Percentiles rank a stretch among this genome's conserved stretches.
Conservation (phyloP, 805 yeast genomes). For the Suhomyces tanzawaensis region DNA sequence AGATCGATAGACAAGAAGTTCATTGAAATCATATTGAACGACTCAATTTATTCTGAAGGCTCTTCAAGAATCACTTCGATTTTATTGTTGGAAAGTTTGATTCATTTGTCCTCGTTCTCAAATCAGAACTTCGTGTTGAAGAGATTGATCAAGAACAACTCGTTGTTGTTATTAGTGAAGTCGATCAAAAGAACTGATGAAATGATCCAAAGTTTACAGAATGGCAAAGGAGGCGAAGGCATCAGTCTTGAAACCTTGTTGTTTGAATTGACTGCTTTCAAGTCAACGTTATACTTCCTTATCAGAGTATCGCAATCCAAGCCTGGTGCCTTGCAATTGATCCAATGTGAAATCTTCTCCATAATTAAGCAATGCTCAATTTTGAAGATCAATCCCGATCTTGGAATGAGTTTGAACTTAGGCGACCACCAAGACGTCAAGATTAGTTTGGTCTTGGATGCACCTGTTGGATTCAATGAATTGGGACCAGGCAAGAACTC, state of each 20-base stretch:
- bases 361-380: constrained; percentile 56
- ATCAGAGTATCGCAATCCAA: constrained; percentile 74
- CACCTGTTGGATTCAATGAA: constrained; percentile 40
- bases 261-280: constrained; percentile 76
- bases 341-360: constrained; percentile 72
- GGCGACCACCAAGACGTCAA: constrained; percentile 33
- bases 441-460: constrained; percentile 51
- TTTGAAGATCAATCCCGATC: constrained; percentile 70
- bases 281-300: constrained; percentile 65
- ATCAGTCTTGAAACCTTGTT: constrained; percentile 53
- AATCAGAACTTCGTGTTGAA: constrained; percentile 55
- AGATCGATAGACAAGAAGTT: constrained; percentile 59
- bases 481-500: constrained; percentile 8
- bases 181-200: constrained; percentile 71
- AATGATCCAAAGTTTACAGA: constrained; percentile 32
- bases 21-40: constrained; percentile 66
- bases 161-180: constrained; percentile 61
- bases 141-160: constrained; percentile 60
- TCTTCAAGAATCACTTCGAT: constrained; percentile 72
- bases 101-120: constrained; percentile 51
- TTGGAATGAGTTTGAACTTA: constrained; percentile 59
- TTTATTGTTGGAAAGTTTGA: constrained; percentile 65
- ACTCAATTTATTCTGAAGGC: constrained; percentile 78
- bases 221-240: constrained; percentile 14
- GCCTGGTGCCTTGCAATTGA: constrained; percentile 70